These are phyloP conservation scores for Dacryopinax primogenitus DNA, from an alignment of 768 basidiomycete genomes.

Conservation along the genomic window DNA sequence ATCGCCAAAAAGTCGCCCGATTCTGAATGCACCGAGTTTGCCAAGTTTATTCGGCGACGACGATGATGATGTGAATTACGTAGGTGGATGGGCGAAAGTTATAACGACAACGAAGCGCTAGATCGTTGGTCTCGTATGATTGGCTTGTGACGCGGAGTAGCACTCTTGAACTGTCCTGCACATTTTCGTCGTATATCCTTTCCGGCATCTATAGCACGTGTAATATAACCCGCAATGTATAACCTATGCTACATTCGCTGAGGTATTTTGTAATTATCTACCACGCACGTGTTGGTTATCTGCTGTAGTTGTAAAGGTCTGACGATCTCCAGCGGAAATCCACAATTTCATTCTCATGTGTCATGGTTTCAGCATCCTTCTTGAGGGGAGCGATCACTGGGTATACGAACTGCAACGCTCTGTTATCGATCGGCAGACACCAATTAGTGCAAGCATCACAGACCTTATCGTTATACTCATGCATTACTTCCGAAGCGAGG, in stretches of 20 bases:
- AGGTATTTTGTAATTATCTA: no score
- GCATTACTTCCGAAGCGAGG: conserved; percentile 66
- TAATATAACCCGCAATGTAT: not conserved
- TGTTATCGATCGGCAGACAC: not conserved
- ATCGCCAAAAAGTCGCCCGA: not conserved
- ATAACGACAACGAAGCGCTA: not conserved
- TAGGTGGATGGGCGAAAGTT: not conserved
- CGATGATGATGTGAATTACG: not conserved
- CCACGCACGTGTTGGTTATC: not conserved
- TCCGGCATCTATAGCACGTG: not conserved
- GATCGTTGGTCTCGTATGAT: no score
- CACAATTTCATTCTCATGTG: conserved; percentile 67
- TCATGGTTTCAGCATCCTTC: conserved; percentile 71
- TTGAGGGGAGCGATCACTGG: conserved; percentile 68
- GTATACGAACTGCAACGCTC: conserved; percentile 52
- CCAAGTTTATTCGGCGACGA: conserved; percentile 2
- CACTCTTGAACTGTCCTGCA: no score
- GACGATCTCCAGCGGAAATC: conserved; percentile 11
- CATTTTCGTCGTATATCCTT: no score
- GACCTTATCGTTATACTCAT: conserved; percentile 72
- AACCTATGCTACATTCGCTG: not conserved
- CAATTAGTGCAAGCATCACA: conserved; percentile 20
- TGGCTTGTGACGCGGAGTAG: no score
- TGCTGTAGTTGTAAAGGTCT: no score
- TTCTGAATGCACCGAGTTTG: not conserved